Percentiles rank a stretch among this genome's conserved stretches.
phyloP scores from a whole-genome alignment of 116 monocot genomes.

The Posidonia oceanica region DNA sequence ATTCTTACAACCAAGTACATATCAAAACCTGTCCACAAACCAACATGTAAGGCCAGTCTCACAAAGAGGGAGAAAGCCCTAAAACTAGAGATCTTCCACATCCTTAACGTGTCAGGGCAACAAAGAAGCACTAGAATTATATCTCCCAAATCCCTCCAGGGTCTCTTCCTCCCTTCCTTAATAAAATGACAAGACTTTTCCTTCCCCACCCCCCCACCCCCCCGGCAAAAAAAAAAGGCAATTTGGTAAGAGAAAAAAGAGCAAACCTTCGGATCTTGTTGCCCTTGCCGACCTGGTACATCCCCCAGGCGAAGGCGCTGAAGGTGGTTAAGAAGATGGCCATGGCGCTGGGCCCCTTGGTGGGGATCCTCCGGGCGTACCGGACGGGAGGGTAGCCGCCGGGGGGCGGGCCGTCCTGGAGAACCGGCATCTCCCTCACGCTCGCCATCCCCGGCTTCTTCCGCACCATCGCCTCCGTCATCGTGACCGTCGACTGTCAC shows the following conservation, averaged over 20 bases:
- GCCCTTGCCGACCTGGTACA: slow-evolving; percentile 53
- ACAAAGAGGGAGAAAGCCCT: too few species aligned
- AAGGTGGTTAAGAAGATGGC: slow-evolving; percentile 40
- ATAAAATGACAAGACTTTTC: too few species aligned
- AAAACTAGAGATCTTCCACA: too few species aligned
- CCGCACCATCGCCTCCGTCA: slow-evolving; percentile 44
- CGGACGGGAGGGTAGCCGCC: slow-evolving; percentile 39
- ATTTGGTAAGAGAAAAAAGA: neutral
- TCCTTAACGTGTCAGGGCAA: too few species aligned
- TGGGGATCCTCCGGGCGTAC: slow-evolving; percentile 41
- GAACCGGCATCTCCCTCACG: slow-evolving; percentile 38
- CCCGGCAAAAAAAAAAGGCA: too few species aligned
- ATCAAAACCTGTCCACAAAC: too few species aligned
- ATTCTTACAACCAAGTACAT: too few species aligned
- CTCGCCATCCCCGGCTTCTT: slow-evolving; percentile 46
- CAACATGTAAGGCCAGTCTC: too few species aligned
- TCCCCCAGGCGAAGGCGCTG: slow-evolving; percentile 40
- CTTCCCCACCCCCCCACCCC: too few species aligned
- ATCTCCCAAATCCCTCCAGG: too few species aligned
- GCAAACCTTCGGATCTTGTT: slow-evolving; percentile 45
- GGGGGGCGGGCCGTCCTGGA: slow-evolving; percentile 46
- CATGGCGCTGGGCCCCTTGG: slow-evolving; percentile 37
- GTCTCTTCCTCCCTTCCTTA: too few species aligned
- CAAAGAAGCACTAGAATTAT: too few species aligned
- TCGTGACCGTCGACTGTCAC: slow-evolving; percentile 5